Evolutionary conservation across 2,329 filamentous ascomycete genomes (phyloP).

Genomic region (Nemania sp.): DNA sequence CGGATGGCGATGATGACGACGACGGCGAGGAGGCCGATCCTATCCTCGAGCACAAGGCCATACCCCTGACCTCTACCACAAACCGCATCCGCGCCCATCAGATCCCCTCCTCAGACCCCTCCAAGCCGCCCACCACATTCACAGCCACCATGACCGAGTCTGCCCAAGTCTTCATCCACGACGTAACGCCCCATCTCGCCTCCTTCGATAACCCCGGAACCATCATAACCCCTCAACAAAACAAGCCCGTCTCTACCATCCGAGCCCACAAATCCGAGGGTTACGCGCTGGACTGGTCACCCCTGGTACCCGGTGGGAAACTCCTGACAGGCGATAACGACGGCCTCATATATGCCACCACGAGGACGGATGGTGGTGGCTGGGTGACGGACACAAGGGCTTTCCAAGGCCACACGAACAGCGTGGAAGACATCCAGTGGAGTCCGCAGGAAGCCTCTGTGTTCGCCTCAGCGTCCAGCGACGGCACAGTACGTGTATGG

Average conservation of each 20-base stretch:
- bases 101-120: slow-evolving; percentile 76
- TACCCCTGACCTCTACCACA: slow-evolving; percentile 86
- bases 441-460: slow-evolving; percentile 92
- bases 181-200: slow-evolving; percentile 88
- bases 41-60: slow-evolving; percentile 91
- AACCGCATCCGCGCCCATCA: slow-evolving; percentile 94
- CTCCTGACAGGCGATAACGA: slow-evolving; percentile 92
- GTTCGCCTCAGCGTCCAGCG: slow-evolving; percentile 92
- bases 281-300: slow-evolving; percentile 98
- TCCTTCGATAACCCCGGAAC: slow-evolving; percentile 92
- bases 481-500: slow-evolving; percentile 96
- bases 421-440: slow-evolving; percentile 97
- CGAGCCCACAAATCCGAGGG: slow-evolving; percentile 93
- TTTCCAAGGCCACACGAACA: slow-evolving; percentile 85
- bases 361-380: slow-evolving; percentile 85
- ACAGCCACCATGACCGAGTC: slow-evolving; percentile 95
- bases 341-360: slow-evolving; percentile 89
- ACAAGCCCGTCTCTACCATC: slow-evolving; percentile 88
- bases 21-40: slow-evolving; percentile 86
- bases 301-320: slow-evolving; percentile 81
- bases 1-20: slow-evolving; percentile 72
- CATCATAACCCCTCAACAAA: slow-evolving; percentile 81
- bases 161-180: slow-evolving; percentile 88
- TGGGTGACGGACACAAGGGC: slow-evolving; percentile 88
- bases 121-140: slow-evolving; percentile 80